A percentile compares a stretch with the other conserved stretches of the same genome.
Conservation (phyloP, 225 moss, liverwort and hornwort species). For the Sphagnum contortum region DNA sequence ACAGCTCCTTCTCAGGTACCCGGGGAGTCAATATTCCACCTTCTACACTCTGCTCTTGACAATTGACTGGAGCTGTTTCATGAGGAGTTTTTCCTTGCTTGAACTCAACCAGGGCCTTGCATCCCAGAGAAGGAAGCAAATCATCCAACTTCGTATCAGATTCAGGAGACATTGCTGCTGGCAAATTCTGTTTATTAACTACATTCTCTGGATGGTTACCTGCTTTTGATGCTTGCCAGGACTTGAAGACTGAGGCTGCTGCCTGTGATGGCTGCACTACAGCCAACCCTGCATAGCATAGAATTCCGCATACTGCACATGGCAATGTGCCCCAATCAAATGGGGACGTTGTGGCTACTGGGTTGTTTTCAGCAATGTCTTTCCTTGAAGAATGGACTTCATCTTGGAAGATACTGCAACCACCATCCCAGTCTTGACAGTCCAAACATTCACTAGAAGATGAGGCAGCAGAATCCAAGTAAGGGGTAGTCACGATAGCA, state of each 20-base stretch:
- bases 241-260: slow-evolving; percentile 39
- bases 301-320: slow-evolving; percentile 88
- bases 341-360: slow-evolving; percentile 28
- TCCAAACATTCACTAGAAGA: no score
- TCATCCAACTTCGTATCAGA: slow-evolving; percentile 56
- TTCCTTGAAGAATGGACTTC: slow-evolving; percentile 4
- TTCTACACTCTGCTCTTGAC: no score
- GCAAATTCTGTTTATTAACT: not conserved
- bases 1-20: no score
- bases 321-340: slow-evolving; percentile 84
- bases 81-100: no score
- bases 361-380: slow-evolving; percentile 12
- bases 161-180: slow-evolving; percentile 40
- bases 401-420: no score
- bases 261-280: slow-evolving; percentile 62
- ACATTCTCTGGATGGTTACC: no score
- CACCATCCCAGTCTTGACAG: no score
- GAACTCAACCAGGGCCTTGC: slow-evolving; percentile 26
- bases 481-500: no score
- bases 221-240: slow-evolving; percentile 6
- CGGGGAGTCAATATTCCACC: no score
- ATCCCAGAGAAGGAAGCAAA: slow-evolving; percentile 48
- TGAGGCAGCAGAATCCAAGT: no score
- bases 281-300: slow-evolving; percentile 81
- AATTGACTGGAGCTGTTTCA: no score